A percentile compares a stretch with the other conserved stretches of the same genome.
These are phyloP conservation scores for Diplodia scrobiculata DNA, from an alignment of 2,329 filamentous ascomycete genomes.

Conservation along the genomic window DNA sequence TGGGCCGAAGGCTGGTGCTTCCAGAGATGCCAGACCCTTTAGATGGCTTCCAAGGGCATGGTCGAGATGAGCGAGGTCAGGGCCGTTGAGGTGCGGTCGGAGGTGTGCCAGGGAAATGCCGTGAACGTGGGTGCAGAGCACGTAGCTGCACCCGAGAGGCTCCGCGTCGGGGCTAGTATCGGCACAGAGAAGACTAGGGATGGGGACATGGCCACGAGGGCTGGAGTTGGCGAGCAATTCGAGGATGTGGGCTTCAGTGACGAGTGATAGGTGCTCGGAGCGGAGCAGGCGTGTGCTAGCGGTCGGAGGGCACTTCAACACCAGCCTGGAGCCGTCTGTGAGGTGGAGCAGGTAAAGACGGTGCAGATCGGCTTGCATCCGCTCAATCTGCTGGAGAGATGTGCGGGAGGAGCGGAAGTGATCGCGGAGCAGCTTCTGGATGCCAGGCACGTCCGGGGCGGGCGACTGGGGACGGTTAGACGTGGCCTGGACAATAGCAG, in stretches of 20 bases:
- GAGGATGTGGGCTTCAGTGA: conserved; percentile 45
- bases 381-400: conserved; percentile 42
- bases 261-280: conserved; percentile 48
- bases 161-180: conserved; percentile 35
- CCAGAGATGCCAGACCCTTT: conserved; percentile 50
- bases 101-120: conserved; percentile 42
- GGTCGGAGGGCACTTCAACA: conserved; percentile 48
- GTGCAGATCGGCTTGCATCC: conserved; percentile 42
- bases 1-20: conserved; percentile 55
- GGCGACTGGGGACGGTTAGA: conserved; percentile 17
- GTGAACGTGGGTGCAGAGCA: conserved; percentile 41
- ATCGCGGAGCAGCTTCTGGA: conserved; percentile 41
- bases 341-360: conserved; percentile 49
- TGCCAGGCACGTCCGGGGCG: conserved; percentile 38
- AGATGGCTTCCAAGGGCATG: conserved; percentile 47
- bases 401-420: conserved; percentile 41
- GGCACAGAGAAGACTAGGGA: conserved; percentile 47
- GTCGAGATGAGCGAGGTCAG: conserved; percentile 45
- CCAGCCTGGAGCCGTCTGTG: conserved; percentile 44
- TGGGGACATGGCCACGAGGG: conserved; percentile 35
- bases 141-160: conserved; percentile 40
- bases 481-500: background rate
- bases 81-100: conserved; percentile 39
- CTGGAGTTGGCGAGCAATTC: conserved; percentile 34
- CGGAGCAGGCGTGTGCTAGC: conserved; percentile 46